Evolutionary conservation across 2,329 filamentous ascomycete species (phyloP), one percentile per base, ranked within the genome.

Genomic region (Venturia effusa): DNA sequence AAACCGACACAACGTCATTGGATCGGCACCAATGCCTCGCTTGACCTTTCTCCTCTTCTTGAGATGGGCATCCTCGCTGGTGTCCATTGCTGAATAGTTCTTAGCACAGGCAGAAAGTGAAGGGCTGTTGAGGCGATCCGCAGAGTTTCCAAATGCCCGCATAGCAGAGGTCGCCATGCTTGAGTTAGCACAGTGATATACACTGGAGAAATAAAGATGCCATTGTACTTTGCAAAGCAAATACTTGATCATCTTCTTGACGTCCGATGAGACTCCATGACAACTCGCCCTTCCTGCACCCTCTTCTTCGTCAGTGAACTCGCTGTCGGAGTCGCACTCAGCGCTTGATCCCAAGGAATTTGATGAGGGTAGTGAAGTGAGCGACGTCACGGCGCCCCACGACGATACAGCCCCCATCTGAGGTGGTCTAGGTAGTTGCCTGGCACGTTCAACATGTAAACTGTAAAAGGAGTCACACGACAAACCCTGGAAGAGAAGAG

Each of bases 1-100:
- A 40, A 76, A 71, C 68, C 68, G 65, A 24, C 51, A 55, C 13
- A 55, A 32, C 27, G 34, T 55, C 27, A 34, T 55, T 17, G 51
- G 10, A 32, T 55, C 51, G 7, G 30, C 51, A 34, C 51, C 19
- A 24, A 4, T 22, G 2, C 51, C 51, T 34, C 15, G 6, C 17
- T 55, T 19, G 27, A 55, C 51, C 27, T 55, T 55, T n/a, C 27
- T 55, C 22, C 51, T 34, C 10, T 55, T 55, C 27, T 55, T 55
- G 17, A 11, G 51, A 34, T 55, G 51, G 7, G 13, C 51, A 55
- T 55, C 51, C 30, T 55, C 51, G 27, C 27, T 34, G 5, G 11
- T 32, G 2, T 32, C 51, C 15, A 32, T 27, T 3, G 27, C 51
- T 19, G 30, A 55, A 55, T 55, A 30, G 22, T 55, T 55, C 32